Evolutionary conservation across 768 basidiomycete species (phyloP).

Genomic region (Amanita fuliginea): DNA sequence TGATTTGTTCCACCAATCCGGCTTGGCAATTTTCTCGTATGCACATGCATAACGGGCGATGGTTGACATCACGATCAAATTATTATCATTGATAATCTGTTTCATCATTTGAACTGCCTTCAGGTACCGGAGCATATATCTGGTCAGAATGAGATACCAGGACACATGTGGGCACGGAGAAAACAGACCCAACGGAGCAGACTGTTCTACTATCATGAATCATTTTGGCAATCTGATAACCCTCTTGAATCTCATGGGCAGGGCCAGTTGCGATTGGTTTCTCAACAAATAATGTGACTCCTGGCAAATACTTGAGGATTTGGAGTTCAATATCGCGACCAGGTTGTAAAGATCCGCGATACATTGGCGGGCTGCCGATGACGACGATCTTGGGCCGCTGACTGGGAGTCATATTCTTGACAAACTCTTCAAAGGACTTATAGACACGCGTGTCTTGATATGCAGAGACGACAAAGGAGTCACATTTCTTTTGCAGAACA

Average conservation of each 20-base stretch:
- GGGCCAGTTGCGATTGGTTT: slow-evolving; percentile 87
- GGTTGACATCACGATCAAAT: slow-evolving; percentile 91
- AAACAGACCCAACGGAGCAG: slow-evolving; percentile 76
- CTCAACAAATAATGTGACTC: slow-evolving; percentile 83
- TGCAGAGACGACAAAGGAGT: slow-evolving; percentile 86
- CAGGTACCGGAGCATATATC: slow-evolving; percentile 91
- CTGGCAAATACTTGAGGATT: slow-evolving; percentile 80
- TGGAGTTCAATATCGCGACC: slow-evolving; percentile 84
- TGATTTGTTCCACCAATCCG: slow-evolving; percentile 92
- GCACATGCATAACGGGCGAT: slow-evolving; percentile 91
- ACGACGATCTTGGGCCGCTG: slow-evolving; percentile 75
- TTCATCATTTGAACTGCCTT: slow-evolving; percentile 96
- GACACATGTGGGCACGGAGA: background rate
- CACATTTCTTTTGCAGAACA: slow-evolving; percentile 82
- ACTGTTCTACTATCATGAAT: slow-evolving; percentile 64
- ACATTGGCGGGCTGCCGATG: slow-evolving; percentile 90
- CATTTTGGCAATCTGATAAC: slow-evolving; percentile 58
- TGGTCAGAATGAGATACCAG: slow-evolving; percentile 16
- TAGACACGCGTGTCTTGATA: slow-evolving; percentile 84
- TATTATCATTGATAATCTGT: slow-evolving; percentile 87
- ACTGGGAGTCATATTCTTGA: slow-evolving; percentile 50
- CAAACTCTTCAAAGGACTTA: slow-evolving; percentile 79
- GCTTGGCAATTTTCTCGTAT: slow-evolving; percentile 69
- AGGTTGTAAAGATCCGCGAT: slow-evolving; percentile 65
- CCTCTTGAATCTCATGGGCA: slow-evolving; percentile 51